Percentiles rank a stretch among this genome's conserved stretches.
These are phyloP conservation scores for Boechera divaricarpa DNA, from an alignment of 345 rosid genomes.

Conservation along the genomic window DNA sequence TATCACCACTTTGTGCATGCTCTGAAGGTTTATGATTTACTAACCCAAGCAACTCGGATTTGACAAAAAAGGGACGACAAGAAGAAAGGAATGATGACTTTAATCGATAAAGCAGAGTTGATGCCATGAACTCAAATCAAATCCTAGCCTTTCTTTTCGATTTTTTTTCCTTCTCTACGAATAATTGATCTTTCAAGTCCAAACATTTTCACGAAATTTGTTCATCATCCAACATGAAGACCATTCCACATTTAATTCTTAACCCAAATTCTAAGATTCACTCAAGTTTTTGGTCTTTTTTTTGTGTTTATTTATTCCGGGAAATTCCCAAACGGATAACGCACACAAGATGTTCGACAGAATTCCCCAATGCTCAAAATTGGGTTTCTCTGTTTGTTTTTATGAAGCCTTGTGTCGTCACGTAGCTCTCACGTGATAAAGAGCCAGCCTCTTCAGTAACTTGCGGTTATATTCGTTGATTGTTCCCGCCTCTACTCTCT, in stretches of 20 bases:
- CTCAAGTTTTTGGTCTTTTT: neutral
- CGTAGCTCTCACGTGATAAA: constrained; percentile 37
- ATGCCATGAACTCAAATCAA: no score
- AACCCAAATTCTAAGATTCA: constrained; percentile 4
- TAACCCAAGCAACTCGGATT: no score
- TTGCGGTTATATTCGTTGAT: neutral
- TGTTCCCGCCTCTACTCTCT: constrained; percentile 21
- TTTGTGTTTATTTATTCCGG: neutral
- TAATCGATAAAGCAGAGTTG: no score
- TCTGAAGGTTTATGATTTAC: no score
- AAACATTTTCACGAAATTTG: neutral
- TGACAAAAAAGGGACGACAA: no score
- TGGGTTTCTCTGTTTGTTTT: neutral
- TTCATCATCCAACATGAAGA: constrained; percentile 3
- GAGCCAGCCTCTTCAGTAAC: neutral
- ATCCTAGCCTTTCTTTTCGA: no score
- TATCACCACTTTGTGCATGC: no score
- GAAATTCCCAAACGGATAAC: neutral
- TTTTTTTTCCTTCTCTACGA: neutral
- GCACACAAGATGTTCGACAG: constrained; percentile 31
- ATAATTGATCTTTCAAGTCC: neutral
- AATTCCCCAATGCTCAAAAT: constrained; percentile 4
- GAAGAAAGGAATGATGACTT: no score
- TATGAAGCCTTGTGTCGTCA: neutral
- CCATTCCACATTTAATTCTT: neutral